Percentiles rank a stretch among this genome's conserved stretches.
These are phyloP conservation scores for Nicotiana knightiana DNA, from an alignment of 257 asterid genomes.

Conservation along the genomic window DNA sequence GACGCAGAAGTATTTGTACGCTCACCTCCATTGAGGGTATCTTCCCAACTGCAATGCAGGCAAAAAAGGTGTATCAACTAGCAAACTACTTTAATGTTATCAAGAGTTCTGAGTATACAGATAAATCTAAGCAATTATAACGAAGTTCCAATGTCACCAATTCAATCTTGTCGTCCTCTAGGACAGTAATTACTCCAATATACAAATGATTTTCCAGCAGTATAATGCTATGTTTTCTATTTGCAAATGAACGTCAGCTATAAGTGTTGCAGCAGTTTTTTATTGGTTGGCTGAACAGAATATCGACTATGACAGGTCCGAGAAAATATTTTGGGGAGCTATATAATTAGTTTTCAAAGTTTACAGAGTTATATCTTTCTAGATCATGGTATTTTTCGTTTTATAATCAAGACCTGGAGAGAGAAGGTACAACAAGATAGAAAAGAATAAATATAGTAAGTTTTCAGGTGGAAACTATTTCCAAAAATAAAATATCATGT, in stretches of 20 bases:
- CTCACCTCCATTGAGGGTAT: slow-evolving; percentile 35
- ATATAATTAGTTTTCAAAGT: neutral
- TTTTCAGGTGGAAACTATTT: neutral
- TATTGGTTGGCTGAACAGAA: neutral
- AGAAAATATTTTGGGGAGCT: neutral
- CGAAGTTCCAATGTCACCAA: neutral
- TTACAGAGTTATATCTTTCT: neutral
- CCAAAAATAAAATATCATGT: slow-evolving; percentile 1
- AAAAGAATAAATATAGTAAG: neutral
- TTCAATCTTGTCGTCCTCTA: neutral
- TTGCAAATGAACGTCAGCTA: neutral
- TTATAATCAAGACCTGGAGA: neutral
- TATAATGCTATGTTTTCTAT: neutral
- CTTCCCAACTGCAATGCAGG: slow-evolving; percentile 76
- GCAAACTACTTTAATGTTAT: neutral
- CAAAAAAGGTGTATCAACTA: slow-evolving; percentile 3
- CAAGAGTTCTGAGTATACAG: neutral
- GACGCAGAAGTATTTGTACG: slow-evolving; percentile 25
- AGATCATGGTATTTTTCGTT: neutral
- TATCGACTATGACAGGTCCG: neutral
- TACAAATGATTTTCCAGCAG: neutral
- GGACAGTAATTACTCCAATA: neutral
- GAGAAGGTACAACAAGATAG: neutral
- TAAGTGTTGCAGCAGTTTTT: neutral
- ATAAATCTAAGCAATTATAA: neutral